Conservation (phyloP, 176 grass and related monocot genomes). For the Tillandsia leiboldiana region DNA sequence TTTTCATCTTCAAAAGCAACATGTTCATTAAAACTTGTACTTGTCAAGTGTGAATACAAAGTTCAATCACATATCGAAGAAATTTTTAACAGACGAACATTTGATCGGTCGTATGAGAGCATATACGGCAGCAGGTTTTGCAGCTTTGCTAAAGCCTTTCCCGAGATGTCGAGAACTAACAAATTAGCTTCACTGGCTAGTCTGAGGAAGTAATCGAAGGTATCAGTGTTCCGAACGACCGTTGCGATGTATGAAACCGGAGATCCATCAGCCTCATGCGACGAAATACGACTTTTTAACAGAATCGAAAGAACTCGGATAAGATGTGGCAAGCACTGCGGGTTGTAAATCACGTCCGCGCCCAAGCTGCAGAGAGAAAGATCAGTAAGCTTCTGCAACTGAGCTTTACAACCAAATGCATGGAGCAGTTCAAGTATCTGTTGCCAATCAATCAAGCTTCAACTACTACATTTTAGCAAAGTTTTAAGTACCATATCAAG, state of each 20-base stretch:
- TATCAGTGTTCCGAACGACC: conserved; percentile 55
- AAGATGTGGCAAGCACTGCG: conserved; percentile 51
- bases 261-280: conserved; percentile 3
- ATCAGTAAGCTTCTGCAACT: background rate
- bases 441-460: too few relatives aligned
- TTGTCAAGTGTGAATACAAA: background rate
- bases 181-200: conserved; percentile 38
- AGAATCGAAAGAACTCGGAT: conserved; percentile 46
- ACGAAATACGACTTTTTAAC: conserved; percentile 9
- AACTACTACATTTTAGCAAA: too few relatives aligned
- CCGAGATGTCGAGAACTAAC: conserved; percentile 46
- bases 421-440: background rate
- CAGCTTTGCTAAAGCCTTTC: conserved; percentile 9
- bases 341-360: conserved; percentile 87
- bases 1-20: background rate
- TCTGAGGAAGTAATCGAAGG: conserved; percentile 62
- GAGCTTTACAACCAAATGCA: background rate
- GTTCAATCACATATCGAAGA: background rate
- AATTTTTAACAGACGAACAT: conserved; percentile 60
- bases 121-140: conserved; percentile 63
- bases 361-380: conserved; percentile 44
- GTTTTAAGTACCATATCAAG: too few relatives aligned
- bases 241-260: conserved; percentile 70
- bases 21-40: background rate
- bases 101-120: conserved; percentile 62